Percentiles rank a stretch among this genome's conserved stretches.
These are phyloP conservation scores for Euphorbia tirucalli DNA, from an alignment of 345 rosid species.

Conservation along the genomic window DNA sequence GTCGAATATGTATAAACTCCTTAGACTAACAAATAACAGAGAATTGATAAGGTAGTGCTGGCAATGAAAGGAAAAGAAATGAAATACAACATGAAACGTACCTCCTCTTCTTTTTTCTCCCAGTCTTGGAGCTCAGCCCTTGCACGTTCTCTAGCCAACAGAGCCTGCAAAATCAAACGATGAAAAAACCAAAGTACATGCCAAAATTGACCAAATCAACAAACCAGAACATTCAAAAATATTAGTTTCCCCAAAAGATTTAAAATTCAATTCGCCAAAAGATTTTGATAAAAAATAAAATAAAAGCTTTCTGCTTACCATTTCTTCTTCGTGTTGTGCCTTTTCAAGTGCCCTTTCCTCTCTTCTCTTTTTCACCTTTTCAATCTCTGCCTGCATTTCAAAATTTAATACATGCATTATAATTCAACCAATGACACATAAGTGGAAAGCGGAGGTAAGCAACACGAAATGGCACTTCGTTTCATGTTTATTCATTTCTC, in stretches of 20 bases:
- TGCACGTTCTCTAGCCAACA: slow-evolving; percentile 94
- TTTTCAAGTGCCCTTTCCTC: slow-evolving; percentile 93
- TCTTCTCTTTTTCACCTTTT: slow-evolving; percentile 94
- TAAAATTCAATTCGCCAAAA: too few relatives aligned
- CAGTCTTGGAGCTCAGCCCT: slow-evolving; percentile 96
- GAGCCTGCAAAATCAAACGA: slow-evolving; percentile 47
- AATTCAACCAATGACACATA: too few relatives aligned
- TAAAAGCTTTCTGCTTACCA: too few relatives aligned
- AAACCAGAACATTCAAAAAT: too few relatives aligned
- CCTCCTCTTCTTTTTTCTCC: too few relatives aligned
- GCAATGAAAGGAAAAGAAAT: not conserved
- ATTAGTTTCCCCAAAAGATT: too few relatives aligned
- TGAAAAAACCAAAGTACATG: not conserved
- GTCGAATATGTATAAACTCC: slow-evolving; percentile 21
- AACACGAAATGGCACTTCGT: too few relatives aligned
- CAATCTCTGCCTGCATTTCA: slow-evolving; percentile 72
- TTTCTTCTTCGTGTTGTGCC: slow-evolving; percentile 93
- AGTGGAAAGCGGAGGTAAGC: too few relatives aligned
- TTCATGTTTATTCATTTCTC: too few relatives aligned
- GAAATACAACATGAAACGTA: slow-evolving; percentile 2
- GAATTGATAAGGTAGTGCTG: not conserved
- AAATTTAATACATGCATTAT: too few relatives aligned
- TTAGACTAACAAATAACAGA: slow-evolving; percentile 12
- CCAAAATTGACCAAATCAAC: too few relatives aligned
- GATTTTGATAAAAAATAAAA: too few relatives aligned